phyloP scores from a whole-genome alignment of 148 eudicot genomes.

The Camellia sinensis region DNA sequence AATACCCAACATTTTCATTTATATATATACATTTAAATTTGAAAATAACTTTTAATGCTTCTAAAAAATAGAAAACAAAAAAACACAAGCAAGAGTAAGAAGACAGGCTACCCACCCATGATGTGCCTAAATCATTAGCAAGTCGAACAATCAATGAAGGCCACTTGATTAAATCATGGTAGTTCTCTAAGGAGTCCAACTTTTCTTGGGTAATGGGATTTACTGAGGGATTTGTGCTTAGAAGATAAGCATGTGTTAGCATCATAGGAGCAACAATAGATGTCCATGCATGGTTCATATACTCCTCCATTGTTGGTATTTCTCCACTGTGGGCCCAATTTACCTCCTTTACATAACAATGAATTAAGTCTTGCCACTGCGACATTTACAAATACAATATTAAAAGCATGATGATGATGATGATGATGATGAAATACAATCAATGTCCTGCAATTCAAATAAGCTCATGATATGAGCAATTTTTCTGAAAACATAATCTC shows the following conservation, averaged over 20 bases:
- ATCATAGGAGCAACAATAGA: neutral
- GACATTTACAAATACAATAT: neutral
- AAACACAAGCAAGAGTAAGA: neutral
- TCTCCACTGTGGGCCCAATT: neutral
- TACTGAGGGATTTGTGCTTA: neutral
- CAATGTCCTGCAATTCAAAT: neutral
- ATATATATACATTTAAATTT: too few relatives aligned
- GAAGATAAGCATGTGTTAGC: conserved; percentile 8
- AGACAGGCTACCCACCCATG: neutral
- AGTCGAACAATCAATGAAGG: conserved; percentile 5
- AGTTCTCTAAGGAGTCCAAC: neutral
- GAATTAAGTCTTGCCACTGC: neutral
- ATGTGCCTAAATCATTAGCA: conserved; percentile 9
- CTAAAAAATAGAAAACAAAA: too few relatives aligned
- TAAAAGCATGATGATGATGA: neutral
- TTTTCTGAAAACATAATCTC: too few relatives aligned
- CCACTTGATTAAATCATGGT: conserved; percentile 8
- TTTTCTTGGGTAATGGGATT: conserved; percentile 5
- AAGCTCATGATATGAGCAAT: too few relatives aligned
- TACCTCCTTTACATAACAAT: neutral
- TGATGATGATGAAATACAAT: neutral
- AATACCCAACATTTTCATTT: too few relatives aligned
- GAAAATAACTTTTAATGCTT: too few relatives aligned
- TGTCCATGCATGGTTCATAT: neutral
- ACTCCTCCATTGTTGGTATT: neutral